Conservation (phyloP, 352 stramenopile genomes). For the Pythium dissotocum region DNA sequence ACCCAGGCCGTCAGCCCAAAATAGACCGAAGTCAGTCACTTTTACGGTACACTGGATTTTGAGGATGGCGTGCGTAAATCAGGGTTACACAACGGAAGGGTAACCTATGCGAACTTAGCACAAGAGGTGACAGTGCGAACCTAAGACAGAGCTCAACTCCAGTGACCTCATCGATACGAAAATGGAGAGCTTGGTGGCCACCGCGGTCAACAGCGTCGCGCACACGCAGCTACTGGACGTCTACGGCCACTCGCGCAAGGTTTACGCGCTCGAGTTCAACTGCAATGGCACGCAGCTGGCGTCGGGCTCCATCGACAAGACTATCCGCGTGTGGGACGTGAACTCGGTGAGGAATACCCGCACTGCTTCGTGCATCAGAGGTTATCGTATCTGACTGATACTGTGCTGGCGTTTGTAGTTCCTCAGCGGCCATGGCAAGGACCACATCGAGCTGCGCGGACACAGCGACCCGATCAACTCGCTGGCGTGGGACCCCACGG, state of each 20-base stretch:
- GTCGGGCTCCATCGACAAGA: constrained; percentile 80
- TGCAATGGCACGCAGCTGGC: constrained; percentile 63
- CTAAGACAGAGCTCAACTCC: background rate
- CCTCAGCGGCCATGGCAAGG: constrained; percentile 31
- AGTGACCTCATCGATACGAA: constrained; percentile 1
- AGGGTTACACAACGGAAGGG: background rate
- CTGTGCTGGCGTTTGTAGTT: constrained; percentile 10
- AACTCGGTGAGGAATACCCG: constrained; percentile 36
- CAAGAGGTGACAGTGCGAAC: background rate
- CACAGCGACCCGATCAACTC: constrained; percentile 77
- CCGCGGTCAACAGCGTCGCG: constrained; percentile 13
- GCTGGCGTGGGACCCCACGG: constrained; percentile 75
- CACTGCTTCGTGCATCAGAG: background rate
- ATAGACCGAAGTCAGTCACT: background rate
- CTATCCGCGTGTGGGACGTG: constrained; percentile 77
- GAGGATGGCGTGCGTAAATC: background rate
- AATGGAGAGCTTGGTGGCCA: constrained; percentile 16
- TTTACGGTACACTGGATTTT: background rate
- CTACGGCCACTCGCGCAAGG: constrained; percentile 75
- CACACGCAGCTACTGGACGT: constrained; percentile 73
- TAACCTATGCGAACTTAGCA: background rate
- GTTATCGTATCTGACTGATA: background rate
- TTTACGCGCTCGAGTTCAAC: constrained; percentile 85
- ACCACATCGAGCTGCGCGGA: constrained; percentile 62
- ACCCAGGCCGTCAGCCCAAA: background rate